Percentiles rank a stretch among this genome's conserved stretches.
Conservation (phyloP, 2,329 filamentous ascomycete species). For the Teratosphaeria zuluensis region DNA sequence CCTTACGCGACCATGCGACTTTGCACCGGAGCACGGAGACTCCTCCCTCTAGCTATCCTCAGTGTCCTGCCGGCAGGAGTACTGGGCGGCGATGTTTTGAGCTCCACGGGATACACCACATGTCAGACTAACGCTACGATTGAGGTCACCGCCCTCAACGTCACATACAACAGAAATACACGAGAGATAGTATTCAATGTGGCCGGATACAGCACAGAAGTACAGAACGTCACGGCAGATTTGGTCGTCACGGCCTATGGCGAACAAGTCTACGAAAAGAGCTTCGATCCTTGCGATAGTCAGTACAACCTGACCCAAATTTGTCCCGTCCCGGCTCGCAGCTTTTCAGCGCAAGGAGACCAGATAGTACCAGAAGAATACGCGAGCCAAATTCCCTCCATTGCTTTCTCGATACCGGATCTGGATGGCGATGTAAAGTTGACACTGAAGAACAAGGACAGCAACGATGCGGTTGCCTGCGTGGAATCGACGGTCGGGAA, state of each 20-base stretch:
- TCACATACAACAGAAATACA: conserved; percentile 67
- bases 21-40: conserved; percentile 9
- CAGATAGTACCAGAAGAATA: conserved; percentile 64
- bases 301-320: conserved; percentile 52
- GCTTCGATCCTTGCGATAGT: conserved; percentile 73
- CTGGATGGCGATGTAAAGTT: conserved; percentile 78
- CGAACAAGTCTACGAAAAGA: conserved; percentile 63
- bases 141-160: conserved; percentile 62
- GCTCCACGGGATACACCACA: conserved; percentile 69
- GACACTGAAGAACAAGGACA: conserved; percentile 56
- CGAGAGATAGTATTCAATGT: conserved; percentile 73
- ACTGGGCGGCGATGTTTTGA: conserved; percentile 60
- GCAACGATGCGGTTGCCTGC: conserved; percentile 61
- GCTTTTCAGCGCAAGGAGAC: conserved; percentile 62
- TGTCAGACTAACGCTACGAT: conserved; percentile 56
- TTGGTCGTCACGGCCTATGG: conserved; percentile 80
- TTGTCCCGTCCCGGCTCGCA: conserved; percentile 73
- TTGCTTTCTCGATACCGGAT: conserved; percentile 85
- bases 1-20: conserved; percentile 20
- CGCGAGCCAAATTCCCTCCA: conserved; percentile 67
- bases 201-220: conserved; percentile 60
- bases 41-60: conserved; percentile 22
- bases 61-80: conserved; percentile 37
- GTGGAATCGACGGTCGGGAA: conserved; percentile 74
- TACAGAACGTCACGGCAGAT: conserved; percentile 70